Base-by-base conservation (phyloP, 202 grass and related monocot species). In the Panicum virgatum region DNA sequence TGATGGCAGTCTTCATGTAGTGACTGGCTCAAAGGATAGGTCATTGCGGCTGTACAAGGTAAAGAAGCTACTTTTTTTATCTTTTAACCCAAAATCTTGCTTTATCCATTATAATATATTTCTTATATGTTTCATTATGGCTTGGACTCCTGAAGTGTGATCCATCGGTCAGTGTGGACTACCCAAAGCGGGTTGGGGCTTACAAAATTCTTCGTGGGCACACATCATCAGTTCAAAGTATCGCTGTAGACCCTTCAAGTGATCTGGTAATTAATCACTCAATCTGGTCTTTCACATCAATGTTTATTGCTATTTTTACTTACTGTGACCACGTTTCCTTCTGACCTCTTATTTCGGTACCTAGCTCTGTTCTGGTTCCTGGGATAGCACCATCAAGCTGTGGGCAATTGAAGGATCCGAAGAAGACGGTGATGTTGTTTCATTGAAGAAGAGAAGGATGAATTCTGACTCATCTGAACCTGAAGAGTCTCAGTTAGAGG, bases 321-420 rank as follows among this genome's bases (percentile, higher is more conserved):
- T 44, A 38, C 47, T 67, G 79, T 29, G 18, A 76, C 53, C 12
- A 47, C 6, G 18, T 36, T 75, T 82, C 16, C 27, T 73, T 82
- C 23, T 73, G 48, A 68, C n/a, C 18, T 79, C 5, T 54, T 73
- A 25, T 68, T 84, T 69, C 11, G 37, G 37, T 69, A 65, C 82
- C 43, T 84, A 99, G 96, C 82, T 99, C 61, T 96, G 93, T 92
- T 99, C 96, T 72, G 93, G 87, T 85, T 96, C 96, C 62, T 99
- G 96, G 96, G 96, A 99, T 74, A 85, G 74, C 65, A 90, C 91
- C 39, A 96, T 99, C 56, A 99, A 99, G 80, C 40, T 99, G 78
- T 99, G 96, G 96, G 51, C 87, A 36, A 38, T 94, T 13, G 81
- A 92, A 75, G 80, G 82, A 69, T 93, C 84, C 39, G 88, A 93